phyloP scores from a whole-genome alignment of 257 asterid species.

The Nicotiana knightiana region DNA sequence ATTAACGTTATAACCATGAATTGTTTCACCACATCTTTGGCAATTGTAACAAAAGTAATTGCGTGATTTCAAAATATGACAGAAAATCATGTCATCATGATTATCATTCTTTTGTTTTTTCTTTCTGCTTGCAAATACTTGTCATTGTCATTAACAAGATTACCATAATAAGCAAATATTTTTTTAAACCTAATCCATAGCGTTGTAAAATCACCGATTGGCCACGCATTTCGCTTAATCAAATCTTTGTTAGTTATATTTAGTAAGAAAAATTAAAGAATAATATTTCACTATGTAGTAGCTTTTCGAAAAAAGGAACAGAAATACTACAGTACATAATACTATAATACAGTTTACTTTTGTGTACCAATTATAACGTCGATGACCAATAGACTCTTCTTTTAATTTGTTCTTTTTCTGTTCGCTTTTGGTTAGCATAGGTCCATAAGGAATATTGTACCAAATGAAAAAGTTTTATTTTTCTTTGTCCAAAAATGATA shows the following conservation, averaged over 20 bases:
- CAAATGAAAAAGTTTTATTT: neutral
- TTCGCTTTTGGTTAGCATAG: neutral
- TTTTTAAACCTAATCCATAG: no score
- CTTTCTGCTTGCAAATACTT: no score
- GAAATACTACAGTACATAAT: neutral
- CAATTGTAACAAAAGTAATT: neutral
- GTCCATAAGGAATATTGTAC: conserved; percentile 8
- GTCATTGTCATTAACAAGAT: no score
- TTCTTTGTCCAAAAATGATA: neutral
- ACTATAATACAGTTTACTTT: neutral
- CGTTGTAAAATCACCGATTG: no score
- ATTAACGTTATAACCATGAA: neutral
- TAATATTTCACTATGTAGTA: neutral
- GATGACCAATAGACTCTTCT: conserved; percentile 7
- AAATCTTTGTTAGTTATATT: neutral
- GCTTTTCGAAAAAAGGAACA: neutral
- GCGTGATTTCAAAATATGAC: neutral
- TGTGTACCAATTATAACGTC: neutral
- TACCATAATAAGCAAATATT: no score
- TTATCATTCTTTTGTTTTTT: no score
- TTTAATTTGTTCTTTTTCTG: conserved; percentile 5
- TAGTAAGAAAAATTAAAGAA: neutral
- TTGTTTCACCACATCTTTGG: neutral
- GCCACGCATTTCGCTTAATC: neutral
- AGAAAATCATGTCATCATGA: neutral